Percentiles rank a stretch among this genome's conserved stretches.
phyloP scores from a whole-genome alignment of 1,139 yeast species.

The Suhomyces bribrorum region DNA sequence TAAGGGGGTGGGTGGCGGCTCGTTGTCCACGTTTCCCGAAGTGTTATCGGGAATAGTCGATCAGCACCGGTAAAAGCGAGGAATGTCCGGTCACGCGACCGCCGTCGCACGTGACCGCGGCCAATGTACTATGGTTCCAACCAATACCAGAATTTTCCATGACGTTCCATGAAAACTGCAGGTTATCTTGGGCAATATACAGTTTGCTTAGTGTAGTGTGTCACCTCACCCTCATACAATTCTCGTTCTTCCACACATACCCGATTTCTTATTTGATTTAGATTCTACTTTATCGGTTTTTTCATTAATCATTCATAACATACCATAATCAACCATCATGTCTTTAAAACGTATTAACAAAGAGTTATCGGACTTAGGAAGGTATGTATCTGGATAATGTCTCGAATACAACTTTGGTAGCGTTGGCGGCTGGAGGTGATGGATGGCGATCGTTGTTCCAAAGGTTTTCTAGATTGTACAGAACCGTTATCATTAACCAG shows the following conservation, averaged over 20 bases:
- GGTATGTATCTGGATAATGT: constrained; percentile 54
- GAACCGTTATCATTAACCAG: no score
- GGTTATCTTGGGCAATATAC: constrained; percentile 8
- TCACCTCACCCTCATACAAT: constrained; percentile 11
- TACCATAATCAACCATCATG: constrained; percentile 41
- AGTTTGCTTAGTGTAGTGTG: constrained; percentile 13
- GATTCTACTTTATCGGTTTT: constrained; percentile 6
- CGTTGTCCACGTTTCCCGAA: no score
- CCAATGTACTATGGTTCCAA: not conserved
- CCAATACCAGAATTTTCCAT: constrained; percentile 11
- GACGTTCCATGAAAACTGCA: constrained; percentile 11
- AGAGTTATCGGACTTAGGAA: constrained; percentile 91
- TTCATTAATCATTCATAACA: constrained; percentile 5
- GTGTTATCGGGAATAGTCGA: no score
- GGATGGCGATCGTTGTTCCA: not conserved
- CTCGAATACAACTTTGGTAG: not conserved
- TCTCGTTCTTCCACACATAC: constrained; percentile 8
- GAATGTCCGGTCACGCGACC: constrained; percentile 1
- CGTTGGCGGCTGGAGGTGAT: not conserved
- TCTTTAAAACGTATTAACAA: constrained; percentile 94
- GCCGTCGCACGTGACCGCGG: not conserved
- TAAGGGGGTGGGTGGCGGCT: no score
- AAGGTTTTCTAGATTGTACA: no score
- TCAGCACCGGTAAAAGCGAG: no score
- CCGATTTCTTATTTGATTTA: constrained; percentile 7